These are phyloP conservation scores for Magnaporthales sp. DNA, from an alignment of 2,329 filamentous ascomycete genomes.

Conservation along the genomic window DNA sequence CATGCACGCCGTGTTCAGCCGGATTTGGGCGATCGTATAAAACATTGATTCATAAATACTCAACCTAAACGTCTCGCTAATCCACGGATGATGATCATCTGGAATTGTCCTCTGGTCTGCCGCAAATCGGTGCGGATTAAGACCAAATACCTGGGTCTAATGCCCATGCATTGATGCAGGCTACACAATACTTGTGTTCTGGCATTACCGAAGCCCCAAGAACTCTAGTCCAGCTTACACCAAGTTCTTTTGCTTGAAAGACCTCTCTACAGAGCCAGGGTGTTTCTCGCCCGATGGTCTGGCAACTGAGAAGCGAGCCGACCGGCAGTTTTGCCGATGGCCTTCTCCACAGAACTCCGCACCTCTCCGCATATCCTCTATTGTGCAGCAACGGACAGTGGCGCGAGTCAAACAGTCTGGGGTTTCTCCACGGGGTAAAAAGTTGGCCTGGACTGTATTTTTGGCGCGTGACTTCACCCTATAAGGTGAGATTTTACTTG, in stretches of 20 bases:
- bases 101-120: too few species aligned
- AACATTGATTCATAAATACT: neutral
- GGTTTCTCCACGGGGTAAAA: neutral
- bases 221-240: neutral
- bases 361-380: neutral
- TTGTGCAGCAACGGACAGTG: neutral
- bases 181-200: too few species aligned
- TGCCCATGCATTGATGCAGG: too few species aligned
- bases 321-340: neutral
- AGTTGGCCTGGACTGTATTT: neutral
- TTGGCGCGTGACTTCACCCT: neutral
- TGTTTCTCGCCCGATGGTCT: neutral
- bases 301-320: neutral
- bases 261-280: neutral
- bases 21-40: conserved; percentile 44
- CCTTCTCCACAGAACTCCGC: neutral
- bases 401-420: neutral
- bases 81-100: neutral
- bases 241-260: neutral
- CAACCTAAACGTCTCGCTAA: neutral
- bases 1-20: conserved; percentile 40
- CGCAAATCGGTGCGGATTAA: too few species aligned
- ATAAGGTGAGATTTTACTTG: too few species aligned
- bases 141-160: neutral
- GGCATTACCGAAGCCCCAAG: neutral